Conservation (phyloP, 2,329 filamentous ascomycete species). For the Fusarium dlaminii region DNA sequence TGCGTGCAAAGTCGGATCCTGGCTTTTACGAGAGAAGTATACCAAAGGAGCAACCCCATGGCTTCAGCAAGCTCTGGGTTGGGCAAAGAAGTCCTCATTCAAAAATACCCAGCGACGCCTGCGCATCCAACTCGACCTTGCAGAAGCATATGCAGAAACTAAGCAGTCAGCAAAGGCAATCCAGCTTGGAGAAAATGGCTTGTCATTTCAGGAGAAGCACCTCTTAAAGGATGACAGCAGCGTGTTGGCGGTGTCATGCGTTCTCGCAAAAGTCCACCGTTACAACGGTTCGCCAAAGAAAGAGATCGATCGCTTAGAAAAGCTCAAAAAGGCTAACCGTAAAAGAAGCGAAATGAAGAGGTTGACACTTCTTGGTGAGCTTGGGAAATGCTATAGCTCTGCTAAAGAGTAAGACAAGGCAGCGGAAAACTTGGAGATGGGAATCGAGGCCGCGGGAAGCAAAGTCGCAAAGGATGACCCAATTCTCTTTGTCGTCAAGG, state of each 20-base stretch:
- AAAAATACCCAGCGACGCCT: neutral
- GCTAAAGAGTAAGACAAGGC: neutral
- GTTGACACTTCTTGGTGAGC: neutral
- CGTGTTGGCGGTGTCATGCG: accelerated
- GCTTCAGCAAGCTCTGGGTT: neutral
- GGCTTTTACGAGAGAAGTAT: neutral
- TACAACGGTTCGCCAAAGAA: too few species aligned
- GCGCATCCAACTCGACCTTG: neutral
- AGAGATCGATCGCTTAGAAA: neutral
- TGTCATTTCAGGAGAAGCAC: neutral
- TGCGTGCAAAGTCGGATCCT: neutral
- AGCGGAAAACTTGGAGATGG: accelerated
- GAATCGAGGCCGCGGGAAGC: accelerated
- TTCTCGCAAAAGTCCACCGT: neutral
- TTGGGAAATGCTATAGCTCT: neutral
- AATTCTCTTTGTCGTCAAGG: accelerated
- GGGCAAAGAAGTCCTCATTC: neutral
- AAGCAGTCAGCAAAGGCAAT: neutral
- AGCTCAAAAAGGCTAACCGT: neutral
- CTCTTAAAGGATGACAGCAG: neutral
- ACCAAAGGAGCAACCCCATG: neutral
- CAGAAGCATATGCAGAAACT: neutral
- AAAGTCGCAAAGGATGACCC: neutral
- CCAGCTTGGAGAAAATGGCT: neutral
- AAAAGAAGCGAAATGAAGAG: neutral